phyloP scores from a whole-genome alignment of 352 stramenopile genomes.

The Globisporangium okanoganense region DNA sequence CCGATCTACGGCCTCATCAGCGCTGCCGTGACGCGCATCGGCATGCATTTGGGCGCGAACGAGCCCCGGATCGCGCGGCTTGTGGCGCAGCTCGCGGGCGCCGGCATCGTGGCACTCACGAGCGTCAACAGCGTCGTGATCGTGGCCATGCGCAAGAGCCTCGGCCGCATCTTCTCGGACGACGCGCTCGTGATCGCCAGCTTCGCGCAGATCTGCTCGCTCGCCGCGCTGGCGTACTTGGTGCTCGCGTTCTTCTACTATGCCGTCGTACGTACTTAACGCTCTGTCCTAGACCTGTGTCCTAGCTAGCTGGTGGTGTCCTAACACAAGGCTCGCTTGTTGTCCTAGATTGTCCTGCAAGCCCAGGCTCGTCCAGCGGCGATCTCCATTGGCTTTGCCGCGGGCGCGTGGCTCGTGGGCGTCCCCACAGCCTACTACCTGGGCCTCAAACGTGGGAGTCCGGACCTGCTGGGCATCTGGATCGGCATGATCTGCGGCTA shows the following conservation, averaged over 20 bases:
- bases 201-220: slow-evolving; percentile 55
- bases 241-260: slow-evolving; percentile 83
- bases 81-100: slow-evolving; percentile 47
- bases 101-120: slow-evolving; percentile 42
- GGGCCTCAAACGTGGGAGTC: slow-evolving; percentile 29
- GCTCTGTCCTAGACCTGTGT: not conserved
- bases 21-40: slow-evolving; percentile 60
- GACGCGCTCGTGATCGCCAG: slow-evolving; percentile 54
- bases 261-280: slow-evolving; percentile 39
- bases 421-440: slow-evolving; percentile 73
- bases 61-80: slow-evolving; percentile 36
- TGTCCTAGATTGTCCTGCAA: slow-evolving; percentile 54
- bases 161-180: slow-evolving; percentile 73
- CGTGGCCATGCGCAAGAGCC: slow-evolving; percentile 32
- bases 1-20: slow-evolving; percentile 71
- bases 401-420: slow-evolving; percentile 70
- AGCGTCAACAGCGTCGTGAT: slow-evolving; percentile 40
- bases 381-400: slow-evolving; percentile 51
- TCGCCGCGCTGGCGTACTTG: slow-evolving; percentile 60
- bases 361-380: slow-evolving; percentile 51
- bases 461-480: slow-evolving; percentile 68
- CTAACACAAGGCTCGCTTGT: slow-evolving; percentile 4
- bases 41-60: slow-evolving; percentile 52
- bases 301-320: not conserved
- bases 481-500: slow-evolving; percentile 71